Conservation (phyloP, 2,329 filamentous ascomycete genomes). For the Ophiostoma tasmaniense region DNA sequence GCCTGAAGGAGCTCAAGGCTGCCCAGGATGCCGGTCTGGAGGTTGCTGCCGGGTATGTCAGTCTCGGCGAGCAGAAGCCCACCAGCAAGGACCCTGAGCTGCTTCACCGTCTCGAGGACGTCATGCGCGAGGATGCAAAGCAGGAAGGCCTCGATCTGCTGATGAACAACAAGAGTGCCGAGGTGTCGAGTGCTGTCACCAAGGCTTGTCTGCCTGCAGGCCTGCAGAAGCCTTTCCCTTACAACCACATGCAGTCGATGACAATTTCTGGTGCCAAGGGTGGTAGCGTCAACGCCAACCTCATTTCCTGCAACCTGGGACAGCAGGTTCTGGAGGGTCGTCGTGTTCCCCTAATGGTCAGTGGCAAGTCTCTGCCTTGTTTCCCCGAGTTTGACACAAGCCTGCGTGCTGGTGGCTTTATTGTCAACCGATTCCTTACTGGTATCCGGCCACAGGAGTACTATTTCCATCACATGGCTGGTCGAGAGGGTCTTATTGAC, state of each 20-base stretch:
- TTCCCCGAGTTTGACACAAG: constrained; percentile 89
- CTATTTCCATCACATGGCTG: constrained; percentile 99
- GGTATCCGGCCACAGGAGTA: constrained; percentile 96
- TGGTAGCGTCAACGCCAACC: constrained; percentile 83
- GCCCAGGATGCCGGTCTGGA: constrained; percentile 64
- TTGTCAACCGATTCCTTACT: constrained; percentile 93
- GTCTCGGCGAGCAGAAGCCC: constrained; percentile 57
- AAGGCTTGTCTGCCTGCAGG: constrained; percentile 69
- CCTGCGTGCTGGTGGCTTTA: constrained; percentile 83
- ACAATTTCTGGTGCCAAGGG: constrained; percentile 95
- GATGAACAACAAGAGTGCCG: constrained; percentile 61
- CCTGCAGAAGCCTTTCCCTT: constrained; percentile 84
- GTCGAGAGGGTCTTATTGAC: constrained; percentile 95
- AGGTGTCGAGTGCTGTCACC: constrained; percentile 72
- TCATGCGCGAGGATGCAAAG: constrained; percentile 83
- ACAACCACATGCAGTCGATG: constrained; percentile 99
- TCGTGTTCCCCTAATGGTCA: constrained; percentile 93
- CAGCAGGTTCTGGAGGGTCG: constrained; percentile 94
- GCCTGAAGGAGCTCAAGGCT: constrained; percentile 58
- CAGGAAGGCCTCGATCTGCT: constrained; percentile 84
- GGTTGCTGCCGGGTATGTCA: constrained; percentile 82
- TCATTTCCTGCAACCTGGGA: constrained; percentile 95
- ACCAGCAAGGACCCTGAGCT: constrained; percentile 62
- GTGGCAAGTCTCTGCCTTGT: constrained; percentile 89
- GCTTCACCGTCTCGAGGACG: constrained; percentile 72